Base-by-base conservation (phyloP, 2,329 filamentous ascomycete species). In the Phyllosticta citrichinensis region DNA sequence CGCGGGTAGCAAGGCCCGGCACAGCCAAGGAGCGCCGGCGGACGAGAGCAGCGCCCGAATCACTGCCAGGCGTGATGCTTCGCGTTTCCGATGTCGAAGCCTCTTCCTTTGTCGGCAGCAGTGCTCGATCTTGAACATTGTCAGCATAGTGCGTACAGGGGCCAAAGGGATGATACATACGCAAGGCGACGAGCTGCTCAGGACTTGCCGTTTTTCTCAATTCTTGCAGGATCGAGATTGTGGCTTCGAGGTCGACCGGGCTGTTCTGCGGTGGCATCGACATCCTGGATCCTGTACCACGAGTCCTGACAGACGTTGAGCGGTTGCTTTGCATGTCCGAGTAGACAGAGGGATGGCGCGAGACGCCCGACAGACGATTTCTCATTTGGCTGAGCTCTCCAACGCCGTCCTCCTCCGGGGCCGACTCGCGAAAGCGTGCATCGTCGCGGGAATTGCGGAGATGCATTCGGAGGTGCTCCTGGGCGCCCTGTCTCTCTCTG, bases 201-300 rank as follows among this genome's bases (percentile, higher is more conserved):
- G 77, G 77, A 5, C 76, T 74, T 1, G 76, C 78, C 52, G 70
- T 77, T 67, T 76, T 79, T 67, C 76, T 77, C 62, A 80, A 69
- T 65, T 80, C 74, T 61, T 79, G 74, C 62, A 80, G 64, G 40
- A 80, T 68, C 27, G 69, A 69, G 50, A 80, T 76, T 5, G 77
- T 77, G 11, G 75, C 71, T 50, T 75, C 74, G 40, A 80, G 63
- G 62, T 80, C 77, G 50, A 78, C 70, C 10, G 62, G 52, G 19
- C 70, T 66, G 51, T 69, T 67, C 25, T 67, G 69, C 3, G 70
- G 69, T 19, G 64, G 65, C 25, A 72, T 63, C 4, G 74, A 74
- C 24, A 69, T 53, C 56, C 69, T 68, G 25, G 70, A 70, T 51
- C 68, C 65, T 25, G 19, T 52, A 25, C 33, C 66, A 55, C 24